Evolutionary conservation across 257 asterid genomes (phyloP).

Genomic region (Striga asiatica): DNA sequence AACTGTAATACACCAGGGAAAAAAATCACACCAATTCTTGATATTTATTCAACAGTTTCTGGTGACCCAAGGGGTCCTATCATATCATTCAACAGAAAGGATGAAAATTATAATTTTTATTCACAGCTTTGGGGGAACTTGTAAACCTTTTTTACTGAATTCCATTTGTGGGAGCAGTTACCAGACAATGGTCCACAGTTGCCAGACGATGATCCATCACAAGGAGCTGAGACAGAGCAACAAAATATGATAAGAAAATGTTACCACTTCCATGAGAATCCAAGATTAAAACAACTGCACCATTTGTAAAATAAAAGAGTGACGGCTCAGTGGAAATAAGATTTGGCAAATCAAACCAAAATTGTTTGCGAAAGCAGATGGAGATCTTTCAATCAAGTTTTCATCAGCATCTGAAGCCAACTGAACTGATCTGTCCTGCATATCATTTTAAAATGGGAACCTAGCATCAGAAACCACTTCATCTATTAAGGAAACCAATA

Average conservation of each 20-base stretch:
- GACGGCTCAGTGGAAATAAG: slow-evolving; percentile 1
- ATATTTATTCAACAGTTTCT: background rate
- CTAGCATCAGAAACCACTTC: slow-evolving; percentile 13
- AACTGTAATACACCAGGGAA: background rate
- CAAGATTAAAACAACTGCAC: slow-evolving; percentile 11
- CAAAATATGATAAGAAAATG: slow-evolving; percentile 18
- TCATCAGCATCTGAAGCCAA: slow-evolving; percentile 30
- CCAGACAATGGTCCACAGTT: slow-evolving; percentile 25
- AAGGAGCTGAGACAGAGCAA: slow-evolving; percentile 31
- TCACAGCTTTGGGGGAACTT: background rate
- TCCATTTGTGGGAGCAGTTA: slow-evolving; percentile 22
- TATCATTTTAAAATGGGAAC: slow-evolving; percentile 15
- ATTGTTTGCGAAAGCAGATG: slow-evolving; percentile 30
- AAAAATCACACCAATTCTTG: background rate
- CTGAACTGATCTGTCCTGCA: slow-evolving; percentile 41
- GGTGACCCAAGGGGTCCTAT: background rate
- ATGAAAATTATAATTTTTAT: background rate
- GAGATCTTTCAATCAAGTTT: slow-evolving; percentile 31
- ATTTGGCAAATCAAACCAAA: slow-evolving; percentile 23
- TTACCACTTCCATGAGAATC: slow-evolving; percentile 1
- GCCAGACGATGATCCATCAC: slow-evolving; percentile 29
- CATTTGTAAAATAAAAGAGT: slow-evolving; percentile 1
- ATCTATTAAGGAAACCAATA: slow-evolving; percentile 7
- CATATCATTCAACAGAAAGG: background rate
- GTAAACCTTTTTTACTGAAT: slow-evolving; percentile 28